Evolutionary conservation across 1,139 yeast species (phyloP).

Genomic region (Candida pseudocylindracea): DNA sequence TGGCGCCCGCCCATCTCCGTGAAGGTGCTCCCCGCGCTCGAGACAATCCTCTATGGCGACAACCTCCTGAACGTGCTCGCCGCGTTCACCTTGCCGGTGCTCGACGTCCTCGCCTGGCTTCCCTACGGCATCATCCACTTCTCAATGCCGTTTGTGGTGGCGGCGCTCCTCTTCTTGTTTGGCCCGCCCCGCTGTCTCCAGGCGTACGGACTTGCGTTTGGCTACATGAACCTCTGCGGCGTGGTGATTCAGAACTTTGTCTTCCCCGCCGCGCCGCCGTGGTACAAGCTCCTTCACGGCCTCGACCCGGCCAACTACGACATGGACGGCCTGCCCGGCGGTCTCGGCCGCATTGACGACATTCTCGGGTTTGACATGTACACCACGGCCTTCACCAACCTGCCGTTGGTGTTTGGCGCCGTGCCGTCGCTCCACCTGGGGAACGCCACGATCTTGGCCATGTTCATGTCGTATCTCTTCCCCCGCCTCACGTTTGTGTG

Average conservation of each 20-base stretch:
- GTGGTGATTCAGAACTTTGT: conserved; percentile 51
- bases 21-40: conserved; percentile 81
- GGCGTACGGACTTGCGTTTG: conserved; percentile 85
- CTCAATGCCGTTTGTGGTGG: conserved; percentile 73
- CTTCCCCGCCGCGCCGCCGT: conserved; percentile 96
- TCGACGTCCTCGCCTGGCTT: conserved; percentile 83
- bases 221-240: conserved; percentile 86
- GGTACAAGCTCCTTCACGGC: conserved; percentile 83
- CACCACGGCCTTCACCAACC: conserved; percentile 65
- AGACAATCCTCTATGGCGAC: conserved; percentile 85
- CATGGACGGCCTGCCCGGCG: conserved; percentile 95
- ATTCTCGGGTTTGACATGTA: conserved; percentile 69
- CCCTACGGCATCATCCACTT: conserved; percentile 91
- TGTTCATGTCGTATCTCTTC: conserved; percentile 63
- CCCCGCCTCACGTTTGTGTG: conserved; percentile 46
- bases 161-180: conserved; percentile 57
- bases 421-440: conserved; percentile 94
- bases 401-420: conserved; percentile 95
- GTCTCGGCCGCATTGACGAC: conserved; percentile 71
- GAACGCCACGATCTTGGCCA: conserved; percentile 81
- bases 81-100: conserved; percentile 35
- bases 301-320: conserved; percentile 77
- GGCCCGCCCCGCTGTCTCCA: conserved; percentile 85
- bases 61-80: conserved; percentile 77
- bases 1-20: conserved; percentile 86